phyloP scores from a whole-genome alignment of 1,284 basidiomycete species.

The Bondarzewia mesenterica region DNA sequence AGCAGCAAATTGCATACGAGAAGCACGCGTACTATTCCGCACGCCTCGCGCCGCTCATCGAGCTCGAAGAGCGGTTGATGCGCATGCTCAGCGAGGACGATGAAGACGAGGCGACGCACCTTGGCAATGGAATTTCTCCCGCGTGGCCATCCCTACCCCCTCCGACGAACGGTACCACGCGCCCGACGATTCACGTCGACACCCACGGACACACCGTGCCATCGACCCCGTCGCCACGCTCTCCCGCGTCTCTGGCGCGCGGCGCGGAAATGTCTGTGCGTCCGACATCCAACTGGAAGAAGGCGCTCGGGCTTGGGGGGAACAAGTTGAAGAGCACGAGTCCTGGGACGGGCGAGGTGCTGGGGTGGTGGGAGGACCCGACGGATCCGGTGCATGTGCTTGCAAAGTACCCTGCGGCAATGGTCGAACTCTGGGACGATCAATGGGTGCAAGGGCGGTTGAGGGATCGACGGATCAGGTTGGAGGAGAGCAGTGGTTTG shows the following conservation, averaged over 20 bases:
- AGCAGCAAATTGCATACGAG: slow-evolving; percentile 5
- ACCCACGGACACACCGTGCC: slow-evolving; percentile 26
- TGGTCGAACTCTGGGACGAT: slow-evolving; percentile 69
- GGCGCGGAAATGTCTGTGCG: slow-evolving; percentile 48
- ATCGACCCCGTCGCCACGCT: slow-evolving; percentile 7
- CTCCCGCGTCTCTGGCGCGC: slow-evolving; percentile 8
- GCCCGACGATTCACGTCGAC: slow-evolving; percentile 23
- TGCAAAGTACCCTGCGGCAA: slow-evolving; percentile 50
- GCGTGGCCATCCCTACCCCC: slow-evolving; percentile 33
- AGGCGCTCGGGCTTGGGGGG: slow-evolving; percentile 51
- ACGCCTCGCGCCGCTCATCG: slow-evolving; percentile 53
- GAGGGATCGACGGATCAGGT: slow-evolving; percentile 50
- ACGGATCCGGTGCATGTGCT: slow-evolving; percentile 68
- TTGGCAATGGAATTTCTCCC: slow-evolving; percentile 15
- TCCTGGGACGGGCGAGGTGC: slow-evolving; percentile 45
- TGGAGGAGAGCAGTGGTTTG: slow-evolving; percentile 81
- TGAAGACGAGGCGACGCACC: slow-evolving; percentile 42
- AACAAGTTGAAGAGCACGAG: slow-evolving; percentile 57
- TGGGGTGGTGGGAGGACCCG: slow-evolving; percentile 80
- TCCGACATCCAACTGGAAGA: slow-evolving; percentile 65
- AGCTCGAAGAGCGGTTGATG: slow-evolving; percentile 61
- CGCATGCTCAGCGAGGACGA: slow-evolving; percentile 46
- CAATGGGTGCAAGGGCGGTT: slow-evolving; percentile 49
- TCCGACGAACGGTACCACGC: slow-evolving; percentile 17
- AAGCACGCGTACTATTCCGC: slow-evolving; percentile 50